Evolutionary conservation across 148 eudicot species (phyloP).

Genomic region (Gaultheria prostrata): DNA sequence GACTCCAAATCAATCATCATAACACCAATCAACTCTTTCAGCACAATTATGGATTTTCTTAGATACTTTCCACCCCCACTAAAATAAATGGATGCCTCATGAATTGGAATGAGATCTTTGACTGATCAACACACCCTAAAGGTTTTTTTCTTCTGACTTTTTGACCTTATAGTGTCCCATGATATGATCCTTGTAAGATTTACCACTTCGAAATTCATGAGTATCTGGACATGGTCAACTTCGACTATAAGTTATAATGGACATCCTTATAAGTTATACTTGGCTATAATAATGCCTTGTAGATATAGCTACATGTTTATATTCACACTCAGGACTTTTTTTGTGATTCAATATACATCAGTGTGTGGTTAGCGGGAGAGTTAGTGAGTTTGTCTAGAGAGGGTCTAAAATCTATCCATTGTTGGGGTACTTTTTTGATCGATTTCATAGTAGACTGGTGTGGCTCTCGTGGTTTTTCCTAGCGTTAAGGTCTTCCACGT

Average conservation of each 20-base stretch:
- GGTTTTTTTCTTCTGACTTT: background rate
- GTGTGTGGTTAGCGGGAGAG: too few relatives aligned
- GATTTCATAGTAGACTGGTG: too few relatives aligned
- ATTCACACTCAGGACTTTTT: too few relatives aligned
- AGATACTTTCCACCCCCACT: background rate
- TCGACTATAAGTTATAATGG: background rate
- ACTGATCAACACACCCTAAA: background rate
- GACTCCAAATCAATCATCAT: background rate
- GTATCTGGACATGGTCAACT: background rate
- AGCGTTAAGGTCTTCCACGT: too few relatives aligned
- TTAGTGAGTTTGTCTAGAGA: too few relatives aligned
- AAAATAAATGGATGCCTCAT: background rate
- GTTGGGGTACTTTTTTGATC: too few relatives aligned
- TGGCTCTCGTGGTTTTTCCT: too few relatives aligned
- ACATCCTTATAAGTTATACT: too few relatives aligned
- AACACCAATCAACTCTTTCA: background rate
- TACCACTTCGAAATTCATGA: background rate
- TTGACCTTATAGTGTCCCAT: background rate
- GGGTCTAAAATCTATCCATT: too few relatives aligned
- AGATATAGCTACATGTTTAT: too few relatives aligned
- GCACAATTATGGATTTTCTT: background rate
- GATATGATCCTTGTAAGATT: background rate
- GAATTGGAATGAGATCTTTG: constrained; percentile 1
- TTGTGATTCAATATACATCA: too few relatives aligned
- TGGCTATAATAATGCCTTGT: background rate